Evolutionary conservation across 352 stramenopile species (phyloP).

Genomic region (Globisporangium viniferum): DNA sequence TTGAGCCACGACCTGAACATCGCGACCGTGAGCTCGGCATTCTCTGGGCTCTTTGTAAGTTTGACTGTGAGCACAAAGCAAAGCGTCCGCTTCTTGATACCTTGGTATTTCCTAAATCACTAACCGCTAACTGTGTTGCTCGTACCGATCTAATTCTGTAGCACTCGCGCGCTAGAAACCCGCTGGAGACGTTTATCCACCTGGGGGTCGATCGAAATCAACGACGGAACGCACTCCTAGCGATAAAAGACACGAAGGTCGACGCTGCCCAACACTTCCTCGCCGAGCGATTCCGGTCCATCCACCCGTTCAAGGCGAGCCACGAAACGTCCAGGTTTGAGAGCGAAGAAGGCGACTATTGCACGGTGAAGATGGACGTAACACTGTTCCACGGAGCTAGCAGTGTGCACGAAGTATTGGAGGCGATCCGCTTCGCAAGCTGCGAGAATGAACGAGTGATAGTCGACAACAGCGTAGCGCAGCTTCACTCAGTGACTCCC

Average conservation of each 20-base stretch:
- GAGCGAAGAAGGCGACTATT: constrained; percentile 26
- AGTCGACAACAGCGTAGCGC: too few relatives aligned
- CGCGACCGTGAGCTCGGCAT: constrained; percentile 27
- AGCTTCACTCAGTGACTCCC: too few relatives aligned
- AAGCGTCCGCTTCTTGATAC: neutral
- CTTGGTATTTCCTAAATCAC: neutral
- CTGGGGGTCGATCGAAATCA: constrained; percentile 33
- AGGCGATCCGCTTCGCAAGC: too few relatives aligned
- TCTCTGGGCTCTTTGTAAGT: constrained; percentile 28
- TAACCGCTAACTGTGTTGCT: neutral
- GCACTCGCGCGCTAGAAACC: constrained; percentile 19
- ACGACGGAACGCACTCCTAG: constrained; percentile 22
- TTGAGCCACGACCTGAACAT: constrained; percentile 28
- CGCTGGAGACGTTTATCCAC: constrained; percentile 41
- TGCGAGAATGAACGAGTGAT: too few relatives aligned
- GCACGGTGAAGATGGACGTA: constrained; percentile 34
- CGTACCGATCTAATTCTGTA: neutral
- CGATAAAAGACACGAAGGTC: constrained; percentile 32
- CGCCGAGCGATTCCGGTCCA: constrained; percentile 22
- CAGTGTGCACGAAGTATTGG: constrained; percentile 31
- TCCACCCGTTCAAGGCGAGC: constrained; percentile 30
- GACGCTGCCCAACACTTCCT: constrained; percentile 29
- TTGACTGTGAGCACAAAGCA: too few relatives aligned
- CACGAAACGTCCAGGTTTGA: constrained; percentile 31
- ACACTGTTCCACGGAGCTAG: constrained; percentile 28